Conservation (phyloP, 257 asterid species). For the Lycium barbarum region DNA sequence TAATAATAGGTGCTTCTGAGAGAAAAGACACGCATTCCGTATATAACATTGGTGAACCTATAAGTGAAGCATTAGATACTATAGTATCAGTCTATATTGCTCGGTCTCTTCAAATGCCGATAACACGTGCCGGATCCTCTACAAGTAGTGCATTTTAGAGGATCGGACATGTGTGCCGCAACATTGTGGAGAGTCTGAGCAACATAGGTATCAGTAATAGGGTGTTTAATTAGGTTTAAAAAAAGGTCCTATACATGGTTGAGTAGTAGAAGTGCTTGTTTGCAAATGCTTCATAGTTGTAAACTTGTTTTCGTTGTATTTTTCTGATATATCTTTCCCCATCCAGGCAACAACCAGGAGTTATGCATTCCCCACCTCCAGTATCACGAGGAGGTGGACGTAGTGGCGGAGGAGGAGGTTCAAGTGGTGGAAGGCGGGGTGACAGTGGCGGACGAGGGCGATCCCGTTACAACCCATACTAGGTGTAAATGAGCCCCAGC, state of each 20-base stretch:
- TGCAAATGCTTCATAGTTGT: not conserved
- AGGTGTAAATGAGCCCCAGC: not conserved
- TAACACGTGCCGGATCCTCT: too few relatives aligned
- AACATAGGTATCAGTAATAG: too few relatives aligned
- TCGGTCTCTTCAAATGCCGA: too few relatives aligned
- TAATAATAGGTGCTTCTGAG: not conserved
- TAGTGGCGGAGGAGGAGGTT: conserved; percentile 36
- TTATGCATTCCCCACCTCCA: conserved; percentile 63
- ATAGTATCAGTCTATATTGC: not conserved
- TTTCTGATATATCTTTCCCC: not conserved
- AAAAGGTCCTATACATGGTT: too few relatives aligned
- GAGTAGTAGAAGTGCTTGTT: not conserved
- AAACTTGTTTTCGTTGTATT: not conserved
- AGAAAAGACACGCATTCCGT: not conserved
- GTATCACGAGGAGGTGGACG: conserved; percentile 78
- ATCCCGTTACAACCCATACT: conserved; percentile 84
- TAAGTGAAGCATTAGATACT: not conserved
- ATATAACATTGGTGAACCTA: not conserved
- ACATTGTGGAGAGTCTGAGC: too few relatives aligned
- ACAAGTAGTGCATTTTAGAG: too few relatives aligned
- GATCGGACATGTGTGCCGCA: too few relatives aligned
- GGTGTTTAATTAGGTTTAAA: too few relatives aligned
- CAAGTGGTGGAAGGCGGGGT: conserved; percentile 49
- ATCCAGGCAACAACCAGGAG: conserved; percentile 88
- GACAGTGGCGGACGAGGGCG: conserved; percentile 64